These are phyloP conservation scores for Sporothrix brunneoviolacea DNA, from an alignment of 2,329 filamentous ascomycete species.

Conservation along the genomic window DNA sequence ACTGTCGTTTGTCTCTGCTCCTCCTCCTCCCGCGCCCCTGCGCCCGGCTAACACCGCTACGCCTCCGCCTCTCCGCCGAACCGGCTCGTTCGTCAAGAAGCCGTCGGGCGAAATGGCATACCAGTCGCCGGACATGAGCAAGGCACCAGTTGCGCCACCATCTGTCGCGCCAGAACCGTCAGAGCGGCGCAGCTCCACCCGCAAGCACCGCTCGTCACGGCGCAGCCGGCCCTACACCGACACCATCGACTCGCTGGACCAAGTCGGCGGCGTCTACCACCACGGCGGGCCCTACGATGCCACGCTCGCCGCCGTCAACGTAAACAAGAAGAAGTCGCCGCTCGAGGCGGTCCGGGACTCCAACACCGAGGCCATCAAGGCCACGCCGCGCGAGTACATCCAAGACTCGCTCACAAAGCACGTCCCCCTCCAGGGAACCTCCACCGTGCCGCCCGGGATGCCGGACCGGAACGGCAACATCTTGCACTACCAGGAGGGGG, in stretches of 20 bases:
- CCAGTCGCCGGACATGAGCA: neutral
- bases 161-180: neutral
- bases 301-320: conserved; percentile 67
- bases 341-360: conserved; percentile 67
- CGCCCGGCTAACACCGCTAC: neutral
- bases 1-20: neutral
- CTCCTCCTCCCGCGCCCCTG: too few relatives aligned
- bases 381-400: conserved; percentile 74
- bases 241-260: conserved; percentile 73
- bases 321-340: conserved; percentile 55
- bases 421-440: conserved; percentile 74
- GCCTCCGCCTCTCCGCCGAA: conserved; percentile 2
- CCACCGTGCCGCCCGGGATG: conserved; percentile 66
- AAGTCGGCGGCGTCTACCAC: conserved; percentile 62
- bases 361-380: conserved; percentile 70
- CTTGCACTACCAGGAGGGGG: conserved; percentile 78
- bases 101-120: conserved; percentile 2
- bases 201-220: conserved; percentile 50
- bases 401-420: conserved; percentile 65
- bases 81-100: conserved; percentile 1
- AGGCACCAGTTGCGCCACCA: neutral
- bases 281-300: conserved; percentile 90
- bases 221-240: conserved; percentile 65
- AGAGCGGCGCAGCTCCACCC: neutral
- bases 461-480: conserved; percentile 60